Percentiles rank a stretch among this genome's conserved stretches.
phyloP scores from a whole-genome alignment of 495 filamentous ascomycete species.

The Viridothelium virens region DNA sequence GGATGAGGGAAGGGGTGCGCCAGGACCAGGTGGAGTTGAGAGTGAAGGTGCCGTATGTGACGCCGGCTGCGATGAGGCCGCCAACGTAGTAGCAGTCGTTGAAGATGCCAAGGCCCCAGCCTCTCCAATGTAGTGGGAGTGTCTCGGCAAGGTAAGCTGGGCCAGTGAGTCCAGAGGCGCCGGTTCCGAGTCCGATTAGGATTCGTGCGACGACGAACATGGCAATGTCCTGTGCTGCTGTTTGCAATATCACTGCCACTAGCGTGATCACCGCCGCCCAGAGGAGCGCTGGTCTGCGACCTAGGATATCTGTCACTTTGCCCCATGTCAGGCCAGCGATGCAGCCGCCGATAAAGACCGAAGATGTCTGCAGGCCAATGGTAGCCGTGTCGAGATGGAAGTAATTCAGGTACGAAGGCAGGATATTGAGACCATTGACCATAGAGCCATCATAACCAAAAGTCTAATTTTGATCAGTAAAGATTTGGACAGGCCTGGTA shows the following conservation, averaged over 20 bases:
- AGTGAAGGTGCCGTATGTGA: constrained; percentile 46
- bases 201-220: constrained; percentile 43
- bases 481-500: not conserved
- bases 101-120: constrained; percentile 42
- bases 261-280: constrained; percentile 40
- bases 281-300: constrained; percentile 42
- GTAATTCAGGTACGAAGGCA: constrained; percentile 44
- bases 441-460: constrained; percentile 8
- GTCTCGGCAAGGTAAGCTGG: constrained; percentile 40
- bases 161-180: constrained; percentile 36
- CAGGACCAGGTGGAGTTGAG: constrained; percentile 47
- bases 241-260: constrained; percentile 43
- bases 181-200: constrained; percentile 40
- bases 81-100: constrained; percentile 48
- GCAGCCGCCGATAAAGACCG: constrained; percentile 41
- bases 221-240: constrained; percentile 42
- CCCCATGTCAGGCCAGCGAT: constrained; percentile 38
- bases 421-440: constrained; percentile 45
- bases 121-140: constrained; percentile 39
- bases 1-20: constrained; percentile 49
- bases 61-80: constrained; percentile 44
- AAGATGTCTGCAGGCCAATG: constrained; percentile 42
- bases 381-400: constrained; percentile 42
- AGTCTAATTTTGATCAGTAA: not conserved
- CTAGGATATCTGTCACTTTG: constrained; percentile 36